These are phyloP conservation scores for Cutaneotrichosporon sp. DNA, from an alignment of 1,284 basidiomycete species.

Conservation along the genomic window DNA sequence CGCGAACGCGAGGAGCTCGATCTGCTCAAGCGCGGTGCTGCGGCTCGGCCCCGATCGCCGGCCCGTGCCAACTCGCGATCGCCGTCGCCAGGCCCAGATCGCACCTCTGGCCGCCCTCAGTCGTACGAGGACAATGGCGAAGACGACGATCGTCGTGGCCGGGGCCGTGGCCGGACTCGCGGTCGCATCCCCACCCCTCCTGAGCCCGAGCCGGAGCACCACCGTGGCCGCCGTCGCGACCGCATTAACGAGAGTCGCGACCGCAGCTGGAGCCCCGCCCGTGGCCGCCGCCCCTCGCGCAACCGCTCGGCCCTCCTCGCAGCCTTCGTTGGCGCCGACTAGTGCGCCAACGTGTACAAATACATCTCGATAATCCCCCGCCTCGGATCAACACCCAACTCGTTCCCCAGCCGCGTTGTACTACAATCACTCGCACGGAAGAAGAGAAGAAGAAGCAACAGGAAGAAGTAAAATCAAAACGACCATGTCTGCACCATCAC, in stretches of 20 bases:
- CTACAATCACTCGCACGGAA: background rate
- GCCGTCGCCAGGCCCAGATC: constrained; percentile 12
- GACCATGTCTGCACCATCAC: background rate
- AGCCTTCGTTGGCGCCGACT: background rate
- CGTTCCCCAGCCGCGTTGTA: background rate
- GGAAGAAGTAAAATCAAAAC: background rate
- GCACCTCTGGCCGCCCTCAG: constrained; percentile 5
- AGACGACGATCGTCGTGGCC: constrained; percentile 9
- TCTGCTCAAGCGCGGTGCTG: constrained; percentile 16
- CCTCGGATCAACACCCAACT: background rate
- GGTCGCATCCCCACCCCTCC: constrained; percentile 3
- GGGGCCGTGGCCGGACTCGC: constrained; percentile 15
- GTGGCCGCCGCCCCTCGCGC: constrained; percentile 18
- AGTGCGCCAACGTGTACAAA: background rate
- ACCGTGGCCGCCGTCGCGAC: constrained; percentile 24
- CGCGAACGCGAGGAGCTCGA: constrained; percentile 31
- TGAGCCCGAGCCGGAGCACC: constrained; percentile 9
- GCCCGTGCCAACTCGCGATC: constrained; percentile 15
- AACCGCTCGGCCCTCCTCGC: constrained; percentile 11
- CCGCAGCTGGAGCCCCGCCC: constrained; percentile 22
- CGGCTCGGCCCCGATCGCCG: constrained; percentile 8
- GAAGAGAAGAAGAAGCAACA: background rate
- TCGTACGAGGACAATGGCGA: constrained; percentile 24
- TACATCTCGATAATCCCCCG: background rate
- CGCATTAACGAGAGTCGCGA: constrained; percentile 22